Evolutionary conservation across 441 rosid species (phyloP).

Genomic region (Francoa sonchifolia): DNA sequence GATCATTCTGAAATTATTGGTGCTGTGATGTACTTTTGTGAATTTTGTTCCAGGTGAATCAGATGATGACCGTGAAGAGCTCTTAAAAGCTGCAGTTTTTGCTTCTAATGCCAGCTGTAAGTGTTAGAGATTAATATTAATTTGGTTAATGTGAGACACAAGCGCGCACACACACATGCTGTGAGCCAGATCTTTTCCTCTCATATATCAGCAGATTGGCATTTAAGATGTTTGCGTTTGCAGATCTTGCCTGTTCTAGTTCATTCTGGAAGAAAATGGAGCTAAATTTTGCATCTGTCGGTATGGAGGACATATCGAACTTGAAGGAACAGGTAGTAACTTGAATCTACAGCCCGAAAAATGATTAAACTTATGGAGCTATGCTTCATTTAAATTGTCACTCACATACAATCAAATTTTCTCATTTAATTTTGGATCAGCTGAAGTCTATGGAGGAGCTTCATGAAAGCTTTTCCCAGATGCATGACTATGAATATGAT

Average conservation of each 20-base stretch:
- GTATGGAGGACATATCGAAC: constrained; percentile 51
- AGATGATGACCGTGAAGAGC: constrained; percentile 78
- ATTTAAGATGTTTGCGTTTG: constrained; percentile 12
- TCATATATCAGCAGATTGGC: background rate
- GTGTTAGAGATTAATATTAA: constrained; percentile 14
- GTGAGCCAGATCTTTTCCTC: too few species aligned
- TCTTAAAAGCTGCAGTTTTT: constrained; percentile 69
- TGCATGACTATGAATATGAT: constrained; percentile 30
- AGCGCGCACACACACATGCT: background rate
- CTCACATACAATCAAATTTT: constrained; percentile 9
- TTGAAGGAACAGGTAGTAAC: constrained; percentile 66
- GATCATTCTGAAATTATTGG: constrained; percentile 5
- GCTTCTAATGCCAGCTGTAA: constrained; percentile 64
- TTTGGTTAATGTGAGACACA: background rate
- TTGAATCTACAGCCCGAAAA: background rate
- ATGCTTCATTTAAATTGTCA: constrained; percentile 1
- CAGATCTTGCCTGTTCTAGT: constrained; percentile 64
- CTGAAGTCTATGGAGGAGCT: constrained; percentile 56
- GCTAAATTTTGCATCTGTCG: constrained; percentile 43
- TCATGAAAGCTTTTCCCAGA: constrained; percentile 48
- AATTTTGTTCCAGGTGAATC: constrained; percentile 57
- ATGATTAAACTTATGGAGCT: constrained; percentile 9
- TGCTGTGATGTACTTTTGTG: constrained; percentile 1
- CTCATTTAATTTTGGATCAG: constrained; percentile 31
- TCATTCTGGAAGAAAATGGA: constrained; percentile 88